Percentiles rank a stretch among this genome's conserved stretches.
These are phyloP conservation scores for Aspergillus campestris DNA, from an alignment of 495 filamentous ascomycete genomes.

Conservation along the genomic window DNA sequence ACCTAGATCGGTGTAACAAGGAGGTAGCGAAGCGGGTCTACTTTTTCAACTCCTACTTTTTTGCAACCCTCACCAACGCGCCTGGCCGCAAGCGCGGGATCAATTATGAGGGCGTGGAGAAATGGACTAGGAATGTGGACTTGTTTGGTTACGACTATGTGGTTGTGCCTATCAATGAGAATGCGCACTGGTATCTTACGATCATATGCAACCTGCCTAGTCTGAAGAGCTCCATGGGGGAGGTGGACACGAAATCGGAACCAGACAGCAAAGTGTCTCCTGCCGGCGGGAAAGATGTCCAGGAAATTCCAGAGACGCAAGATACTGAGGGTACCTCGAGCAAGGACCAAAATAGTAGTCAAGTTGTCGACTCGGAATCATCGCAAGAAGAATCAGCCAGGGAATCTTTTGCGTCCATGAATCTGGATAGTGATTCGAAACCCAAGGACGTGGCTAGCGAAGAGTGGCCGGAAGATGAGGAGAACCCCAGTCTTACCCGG, in stretches of 20 bases:
- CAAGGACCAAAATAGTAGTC: background rate
- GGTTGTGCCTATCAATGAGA: conserved; percentile 84
- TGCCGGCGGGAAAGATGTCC: conserved; percentile 14
- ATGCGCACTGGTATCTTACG: conserved; percentile 86
- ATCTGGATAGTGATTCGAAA: conserved; percentile 1
- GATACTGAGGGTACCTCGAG: conserved; percentile 9
- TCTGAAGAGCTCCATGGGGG: conserved; percentile 29
- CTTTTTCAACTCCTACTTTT: conserved; percentile 92
- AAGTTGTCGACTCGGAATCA: conserved; percentile 2
- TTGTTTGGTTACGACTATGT: conserved; percentile 82
- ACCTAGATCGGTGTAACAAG: conserved; percentile 45
- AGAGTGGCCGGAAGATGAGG: conserved; percentile 23
- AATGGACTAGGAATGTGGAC: conserved; percentile 84
- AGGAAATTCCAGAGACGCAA: conserved; percentile 31
- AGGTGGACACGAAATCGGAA: conserved; percentile 10
- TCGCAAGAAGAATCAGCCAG: conserved; percentile 14
- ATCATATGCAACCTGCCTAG: conserved; percentile 84
- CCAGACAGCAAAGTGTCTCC: conserved; percentile 7
- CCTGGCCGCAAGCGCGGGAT: conserved; percentile 49
- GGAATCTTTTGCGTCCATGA: conserved; percentile 21
- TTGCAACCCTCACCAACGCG: conserved; percentile 56
- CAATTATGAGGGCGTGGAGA: conserved; percentile 74
- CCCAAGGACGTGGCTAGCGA: conserved; percentile 4
- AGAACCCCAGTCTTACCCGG: conserved; percentile 9
- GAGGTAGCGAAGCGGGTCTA: conserved; percentile 59